Percentiles rank a stretch among this genome's conserved stretches.
These are phyloP conservation scores for Glycine latifolia DNA, from an alignment of 306 rosid genomes.

Conservation along the genomic window DNA sequence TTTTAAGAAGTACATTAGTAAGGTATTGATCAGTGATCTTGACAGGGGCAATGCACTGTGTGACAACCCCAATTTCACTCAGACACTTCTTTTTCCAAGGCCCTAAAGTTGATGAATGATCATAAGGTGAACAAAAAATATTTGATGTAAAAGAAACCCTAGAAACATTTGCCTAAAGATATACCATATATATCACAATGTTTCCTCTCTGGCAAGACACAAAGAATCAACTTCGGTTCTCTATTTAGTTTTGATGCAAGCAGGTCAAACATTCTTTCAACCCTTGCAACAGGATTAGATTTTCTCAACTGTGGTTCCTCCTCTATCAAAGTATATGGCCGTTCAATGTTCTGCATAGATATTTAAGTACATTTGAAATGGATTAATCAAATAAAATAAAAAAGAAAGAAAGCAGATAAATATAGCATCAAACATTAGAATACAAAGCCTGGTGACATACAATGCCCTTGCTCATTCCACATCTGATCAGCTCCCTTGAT, in stretches of 20 bases:
- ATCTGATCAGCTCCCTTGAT: conserved; percentile 92
- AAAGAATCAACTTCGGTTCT: conserved; percentile 78
- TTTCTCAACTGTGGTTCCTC: conserved; percentile 72
- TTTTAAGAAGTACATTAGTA: conserved; percentile 88
- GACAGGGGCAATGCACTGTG: conserved; percentile 85
- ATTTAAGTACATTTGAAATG: conserved; percentile 40
- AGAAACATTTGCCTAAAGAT: conserved; percentile 8
- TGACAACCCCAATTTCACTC: conserved; percentile 76
- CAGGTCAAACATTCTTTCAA: conserved; percentile 83
- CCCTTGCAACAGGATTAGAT: conserved; percentile 73
- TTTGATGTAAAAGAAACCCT: conserved; percentile 25
- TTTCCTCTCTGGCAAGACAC: conserved; percentile 89
- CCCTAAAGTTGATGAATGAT: conserved; percentile 58
- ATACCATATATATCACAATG: conserved; percentile 82
- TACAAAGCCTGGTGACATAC: conserved; percentile 55
- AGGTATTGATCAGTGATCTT: conserved; percentile 86
- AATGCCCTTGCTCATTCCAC: conserved; percentile 90
- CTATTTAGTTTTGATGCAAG: conserved; percentile 57
- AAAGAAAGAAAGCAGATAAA: conserved; percentile 31
- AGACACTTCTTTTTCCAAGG: conserved; percentile 92
- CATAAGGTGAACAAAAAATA: conserved; percentile 15
- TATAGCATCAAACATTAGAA: conserved; percentile 20
- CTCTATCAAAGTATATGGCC: conserved; percentile 80
- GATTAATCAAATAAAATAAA: conserved; percentile 30
- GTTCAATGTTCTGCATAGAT: conserved; percentile 72